Conservation (phyloP, 2,329 filamentous ascomycete species). For the Byssothecium circinans region DNA sequence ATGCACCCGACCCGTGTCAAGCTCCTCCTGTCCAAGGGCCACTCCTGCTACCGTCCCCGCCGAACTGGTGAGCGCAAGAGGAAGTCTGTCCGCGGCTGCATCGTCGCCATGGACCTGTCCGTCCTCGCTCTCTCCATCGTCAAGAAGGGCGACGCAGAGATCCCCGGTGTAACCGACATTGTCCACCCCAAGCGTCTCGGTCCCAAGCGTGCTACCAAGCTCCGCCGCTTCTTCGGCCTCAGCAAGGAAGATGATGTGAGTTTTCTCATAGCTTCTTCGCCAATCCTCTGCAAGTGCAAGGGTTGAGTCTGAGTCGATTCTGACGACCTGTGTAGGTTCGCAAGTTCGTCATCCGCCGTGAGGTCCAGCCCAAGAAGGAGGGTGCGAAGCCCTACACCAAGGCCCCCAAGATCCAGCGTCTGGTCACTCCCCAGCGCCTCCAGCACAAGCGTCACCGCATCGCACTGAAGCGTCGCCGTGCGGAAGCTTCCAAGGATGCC, state of each 20-base stretch:
- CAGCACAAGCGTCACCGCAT: slow-evolving; percentile 99
- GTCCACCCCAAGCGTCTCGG: slow-evolving; percentile 99
- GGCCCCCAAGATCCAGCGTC: slow-evolving; percentile 99
- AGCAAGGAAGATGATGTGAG: slow-evolving; percentile 99
- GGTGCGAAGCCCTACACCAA: slow-evolving; percentile 99
- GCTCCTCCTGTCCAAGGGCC: slow-evolving; percentile 91
- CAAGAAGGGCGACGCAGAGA: slow-evolving; percentile 95
- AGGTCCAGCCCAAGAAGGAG: slow-evolving; percentile 95
- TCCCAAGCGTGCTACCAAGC: slow-evolving; percentile 99
- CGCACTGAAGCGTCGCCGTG: slow-evolving; percentile 96
- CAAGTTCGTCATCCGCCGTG: slow-evolving; percentile 99
- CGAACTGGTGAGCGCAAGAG: slow-evolving; percentile 98
- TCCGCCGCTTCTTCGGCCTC: slow-evolving; percentile 99
- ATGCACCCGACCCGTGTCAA: slow-evolving; percentile 98
- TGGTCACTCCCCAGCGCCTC: slow-evolving; percentile 98
- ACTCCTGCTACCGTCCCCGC: slow-evolving; percentile 99
- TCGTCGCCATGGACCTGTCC: slow-evolving; percentile 91
- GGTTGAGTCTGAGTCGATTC: no score
- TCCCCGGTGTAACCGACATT: slow-evolving; percentile 95
- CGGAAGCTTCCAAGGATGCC: slow-evolving; percentile 98
- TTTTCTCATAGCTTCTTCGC: slow-evolving; percentile 70
- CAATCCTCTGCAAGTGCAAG: slow-evolving; percentile 50
- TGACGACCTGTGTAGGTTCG: slow-evolving; percentile 70
- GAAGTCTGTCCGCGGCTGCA: slow-evolving; percentile 98
- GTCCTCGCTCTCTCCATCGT: slow-evolving; percentile 93